phyloP scores from a whole-genome alignment of 768 basidiomycete genomes.

The Stropharia rugosoannulata region DNA sequence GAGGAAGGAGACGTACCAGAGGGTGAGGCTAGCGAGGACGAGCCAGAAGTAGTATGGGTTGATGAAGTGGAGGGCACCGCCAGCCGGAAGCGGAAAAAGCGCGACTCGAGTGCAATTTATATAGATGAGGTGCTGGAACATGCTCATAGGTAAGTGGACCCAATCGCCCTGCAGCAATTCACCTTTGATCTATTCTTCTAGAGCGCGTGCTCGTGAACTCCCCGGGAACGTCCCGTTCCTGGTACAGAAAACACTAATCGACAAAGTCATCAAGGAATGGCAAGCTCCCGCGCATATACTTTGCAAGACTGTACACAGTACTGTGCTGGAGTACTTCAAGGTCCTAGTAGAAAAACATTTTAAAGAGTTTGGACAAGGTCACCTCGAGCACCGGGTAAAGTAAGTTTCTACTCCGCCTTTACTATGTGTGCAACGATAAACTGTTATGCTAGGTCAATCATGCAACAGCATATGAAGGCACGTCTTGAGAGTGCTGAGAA shows the following conservation, averaged over 20 bases:
- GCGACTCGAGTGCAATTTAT: slow-evolving; percentile 40
- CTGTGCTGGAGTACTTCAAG: slow-evolving; percentile 39
- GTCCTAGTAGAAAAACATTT: slow-evolving; percentile 51
- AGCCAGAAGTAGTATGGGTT: neutral
- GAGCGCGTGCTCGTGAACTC: slow-evolving; percentile 65
- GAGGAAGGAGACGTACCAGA: slow-evolving; percentile 13
- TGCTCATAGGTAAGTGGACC: slow-evolving; percentile 43
- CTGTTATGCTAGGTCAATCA: slow-evolving; percentile 17
- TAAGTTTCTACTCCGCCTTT: slow-evolving; percentile 10
- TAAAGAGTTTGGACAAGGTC: slow-evolving; percentile 48
- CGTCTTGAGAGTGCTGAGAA: slow-evolving; percentile 38
- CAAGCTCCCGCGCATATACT: slow-evolving; percentile 41
- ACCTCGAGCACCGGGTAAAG: slow-evolving; percentile 47
- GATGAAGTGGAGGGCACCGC: too few relatives aligned
- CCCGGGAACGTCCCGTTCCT: slow-evolving; percentile 67
- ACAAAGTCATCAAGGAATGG: slow-evolving; percentile 48
- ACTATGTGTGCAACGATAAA: neutral
- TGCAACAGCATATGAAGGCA: slow-evolving; percentile 50
- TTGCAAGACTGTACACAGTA: slow-evolving; percentile 37
- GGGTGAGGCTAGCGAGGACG: neutral
- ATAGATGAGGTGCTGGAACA: slow-evolving; percentile 52
- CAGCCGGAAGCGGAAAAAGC: too few relatives aligned
- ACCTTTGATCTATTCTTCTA: neutral
- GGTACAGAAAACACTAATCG: slow-evolving; percentile 53
- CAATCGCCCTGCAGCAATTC: neutral